Evolutionary conservation across 2,329 filamentous ascomycete species (phyloP).

Genomic region (Neophaeococcomyces mojaviensis): DNA sequence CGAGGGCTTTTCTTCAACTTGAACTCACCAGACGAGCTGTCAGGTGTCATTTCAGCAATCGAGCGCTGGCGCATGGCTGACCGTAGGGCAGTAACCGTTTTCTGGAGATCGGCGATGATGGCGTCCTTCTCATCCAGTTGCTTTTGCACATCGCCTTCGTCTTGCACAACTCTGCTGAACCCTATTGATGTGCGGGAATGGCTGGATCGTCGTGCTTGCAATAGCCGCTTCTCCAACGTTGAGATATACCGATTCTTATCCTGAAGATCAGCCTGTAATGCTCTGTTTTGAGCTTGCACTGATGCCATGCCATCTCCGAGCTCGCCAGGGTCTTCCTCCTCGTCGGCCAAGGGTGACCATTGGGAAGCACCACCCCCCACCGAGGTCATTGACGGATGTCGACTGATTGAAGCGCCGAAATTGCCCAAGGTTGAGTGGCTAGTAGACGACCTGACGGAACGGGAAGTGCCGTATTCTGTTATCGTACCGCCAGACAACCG

Average conservation of each 20-base stretch:
- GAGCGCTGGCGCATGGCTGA: constrained; percentile 81
- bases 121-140: constrained; percentile 95
- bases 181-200: constrained; percentile 78
- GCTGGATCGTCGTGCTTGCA: constrained; percentile 84
- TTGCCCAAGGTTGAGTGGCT: constrained; percentile 52
- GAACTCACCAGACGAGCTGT: constrained; percentile 28
- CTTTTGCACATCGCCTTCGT: constrained; percentile 67
- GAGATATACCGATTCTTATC: constrained; percentile 97
- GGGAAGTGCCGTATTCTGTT: constrained; percentile 31
- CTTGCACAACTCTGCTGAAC: constrained; percentile 61
- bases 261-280: constrained; percentile 88
- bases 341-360: constrained; percentile 34
- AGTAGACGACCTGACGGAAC: constrained; percentile 62
- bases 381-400: constrained; percentile 62
- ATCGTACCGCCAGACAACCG: constrained; percentile 46
- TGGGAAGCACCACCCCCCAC: constrained; percentile 35
- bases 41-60: constrained; percentile 55
- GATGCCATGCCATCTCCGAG: constrained; percentile 81
- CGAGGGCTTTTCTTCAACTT: constrained; percentile 22
- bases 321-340: constrained; percentile 67
- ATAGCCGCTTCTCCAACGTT: constrained; percentile 81
- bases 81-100: constrained; percentile 80
- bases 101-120: constrained; percentile 89
- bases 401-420: constrained; percentile 47
- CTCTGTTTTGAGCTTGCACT: constrained; percentile 73